Base-by-base conservation (phyloP, 1,284 basidiomycete species). In the Cryptococcus jaspeensis region DNA sequence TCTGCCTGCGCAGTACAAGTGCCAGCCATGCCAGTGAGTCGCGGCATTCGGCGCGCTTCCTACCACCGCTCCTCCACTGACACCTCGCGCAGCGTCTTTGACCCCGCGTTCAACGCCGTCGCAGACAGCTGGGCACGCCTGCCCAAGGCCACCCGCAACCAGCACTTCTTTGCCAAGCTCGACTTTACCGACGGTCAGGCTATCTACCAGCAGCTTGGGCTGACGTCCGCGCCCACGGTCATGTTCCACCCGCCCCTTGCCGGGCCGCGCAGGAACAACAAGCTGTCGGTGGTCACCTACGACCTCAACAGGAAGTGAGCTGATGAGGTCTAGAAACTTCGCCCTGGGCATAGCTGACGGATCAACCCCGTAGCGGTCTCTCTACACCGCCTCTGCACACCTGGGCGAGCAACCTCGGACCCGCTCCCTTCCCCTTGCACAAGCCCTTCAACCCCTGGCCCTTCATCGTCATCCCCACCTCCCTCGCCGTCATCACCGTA, bases 81-180 rank as follows among this genome's bases (percentile, higher is more conserved):
- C 28, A 8, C 25, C 23, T 11, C 32, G 45, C 9, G n/a, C 45
- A 42, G 40, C 22, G 40, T 46, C 16, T 95, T 97, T 68, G 85
- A 90, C 54, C 89, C 91, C 3, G 82, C 87, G 16, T 95, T 86
- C 82, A 82, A 82, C 20, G 78, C 85, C 3, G 85, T 96, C 8
- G 89, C 90, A 22, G 85, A 85, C 65, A 85, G 89, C 39, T 96
- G 92, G 93, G 73, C 82, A 5, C 81, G 80, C 28, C 82, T 82
- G 18, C 78, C 87, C 13, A 72, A 81, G 53, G 79, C 79, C n/a
- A 78, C 87, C 37, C 83, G 87, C 43, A 82, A 91, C 73, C 79
- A 82, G 57, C 91, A 95, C 75, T 92, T 96, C 83, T 97, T 96
- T 70, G 93, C 86, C 13, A 87, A 85, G n/a, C 78, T 92, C 38